A percentile compares a stretch with the other conserved stretches of the same genome.
Evolutionary conservation across 768 basidiomycete genomes (phyloP).

Genomic region (Lactarius hengduanensis): DNA sequence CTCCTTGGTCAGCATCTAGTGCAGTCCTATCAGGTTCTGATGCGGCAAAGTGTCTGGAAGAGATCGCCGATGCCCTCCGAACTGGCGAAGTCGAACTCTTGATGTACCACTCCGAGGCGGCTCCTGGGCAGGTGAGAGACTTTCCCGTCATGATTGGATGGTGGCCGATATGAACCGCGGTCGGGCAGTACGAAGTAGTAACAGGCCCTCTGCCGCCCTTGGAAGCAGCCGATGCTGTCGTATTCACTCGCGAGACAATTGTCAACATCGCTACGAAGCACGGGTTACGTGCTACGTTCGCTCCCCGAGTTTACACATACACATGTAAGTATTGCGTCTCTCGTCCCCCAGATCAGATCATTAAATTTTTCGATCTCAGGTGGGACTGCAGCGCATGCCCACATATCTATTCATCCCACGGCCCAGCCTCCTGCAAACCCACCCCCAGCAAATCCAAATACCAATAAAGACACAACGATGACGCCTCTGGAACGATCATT

Average conservation of each 20-base stretch:
- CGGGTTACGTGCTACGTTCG: constrained; percentile 62
- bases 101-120: constrained; percentile 69
- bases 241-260: constrained; percentile 68
- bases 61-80: constrained; percentile 54
- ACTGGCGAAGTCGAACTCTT: constrained; percentile 56
- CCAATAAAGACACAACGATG: constrained; percentile 35
- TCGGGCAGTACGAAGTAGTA: constrained; percentile 58
- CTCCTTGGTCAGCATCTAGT: constrained; percentile 47
- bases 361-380: constrained; percentile 32
- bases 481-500: constrained; percentile 55
- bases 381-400: constrained; percentile 59
- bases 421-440: constrained; percentile 20
- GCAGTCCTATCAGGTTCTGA: constrained; percentile 44
- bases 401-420: constrained; percentile 60
- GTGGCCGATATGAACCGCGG: neutral
- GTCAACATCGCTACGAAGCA: constrained; percentile 64
- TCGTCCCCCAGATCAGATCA: neutral
- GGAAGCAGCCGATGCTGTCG: constrained; percentile 63
- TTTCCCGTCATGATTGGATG: neutral
- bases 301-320: constrained; percentile 51
- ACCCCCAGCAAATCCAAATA: constrained; percentile 21
- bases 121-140: constrained; percentile 58
- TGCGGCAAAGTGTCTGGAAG: constrained; percentile 49
- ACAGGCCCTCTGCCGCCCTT: constrained; percentile 67
- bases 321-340: constrained; percentile 35